Conservation (phyloP, 2,329 filamentous ascomycete species). For the Sarocladium oryzae region DNA sequence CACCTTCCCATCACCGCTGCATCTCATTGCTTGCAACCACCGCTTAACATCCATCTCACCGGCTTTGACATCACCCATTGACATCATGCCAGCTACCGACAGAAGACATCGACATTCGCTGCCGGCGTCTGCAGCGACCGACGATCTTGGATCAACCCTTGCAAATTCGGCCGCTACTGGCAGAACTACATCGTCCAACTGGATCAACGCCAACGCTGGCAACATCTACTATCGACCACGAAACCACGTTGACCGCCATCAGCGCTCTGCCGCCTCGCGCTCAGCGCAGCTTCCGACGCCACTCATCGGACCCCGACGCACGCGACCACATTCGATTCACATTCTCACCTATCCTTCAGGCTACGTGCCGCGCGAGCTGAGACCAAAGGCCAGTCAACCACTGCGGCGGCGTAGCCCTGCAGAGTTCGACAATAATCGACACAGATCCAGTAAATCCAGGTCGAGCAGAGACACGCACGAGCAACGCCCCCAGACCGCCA, state of each 20-base stretch:
- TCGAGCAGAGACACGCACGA: neutral
- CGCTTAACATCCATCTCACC: neutral
- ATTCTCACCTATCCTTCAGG: slow-evolving; percentile 35
- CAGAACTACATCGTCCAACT: slow-evolving; percentile 12
- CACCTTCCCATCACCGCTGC: neutral
- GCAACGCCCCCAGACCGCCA: neutral
- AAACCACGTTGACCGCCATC: slow-evolving; percentile 1
- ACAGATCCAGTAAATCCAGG: slow-evolving; percentile 11
- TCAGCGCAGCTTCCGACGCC: slow-evolving; percentile 26
- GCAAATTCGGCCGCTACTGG: neutral
- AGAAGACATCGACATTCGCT: slow-evolving; percentile 5
- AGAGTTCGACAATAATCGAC: slow-evolving; percentile 6
- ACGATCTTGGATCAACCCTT: neutral
- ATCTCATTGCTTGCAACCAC: neutral
- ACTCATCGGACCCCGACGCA: slow-evolving; percentile 32
- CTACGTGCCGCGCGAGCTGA: slow-evolving; percentile 39
- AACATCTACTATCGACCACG: slow-evolving; percentile 25
- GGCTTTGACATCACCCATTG: neutral
- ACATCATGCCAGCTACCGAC: slow-evolving; percentile 7
- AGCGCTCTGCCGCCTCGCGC: slow-evolving; percentile 10
- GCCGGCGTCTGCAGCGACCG: neutral
- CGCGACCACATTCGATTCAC: slow-evolving; percentile 35
- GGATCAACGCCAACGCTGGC: slow-evolving; percentile 18
- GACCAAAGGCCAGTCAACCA: slow-evolving; percentile 16
- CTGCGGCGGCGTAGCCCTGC: neutral